Base-by-base conservation (phyloP, 805 yeast species). In the Metschnikowia gelsemii region DNA sequence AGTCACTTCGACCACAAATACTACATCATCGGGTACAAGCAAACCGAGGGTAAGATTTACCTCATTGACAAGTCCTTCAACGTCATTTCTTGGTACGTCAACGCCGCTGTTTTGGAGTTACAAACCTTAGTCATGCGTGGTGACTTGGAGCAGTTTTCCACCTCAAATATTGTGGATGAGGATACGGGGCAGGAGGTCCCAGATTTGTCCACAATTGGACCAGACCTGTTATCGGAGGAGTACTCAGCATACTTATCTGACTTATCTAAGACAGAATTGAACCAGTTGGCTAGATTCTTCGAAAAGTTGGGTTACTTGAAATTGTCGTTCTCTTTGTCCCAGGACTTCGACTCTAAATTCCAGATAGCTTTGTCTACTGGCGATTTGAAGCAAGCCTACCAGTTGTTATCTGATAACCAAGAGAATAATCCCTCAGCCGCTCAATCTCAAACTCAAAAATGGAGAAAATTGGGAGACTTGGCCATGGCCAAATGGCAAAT, bases 61-160 rank as follows among this genome's bases (percentile, higher is more conserved):
- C 79, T 93, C 55, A 81, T 93, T 47, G 99, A 93, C 70, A 90
- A 89, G 68, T 89, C 91, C 47, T 77, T 89, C 58, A 84, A 85
- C 51, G 83, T 93, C 35, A 70, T 84, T 30, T 79, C 95, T 17
- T 89, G 90, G 72, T 80, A 75, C 57, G 75, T 93, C 38, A 87
- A 96, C 25, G 68, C 91, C 25, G 79, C 89, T 8, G 96, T 93
- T 3, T 75, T 93, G 51, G 98, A 91, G 70, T 90, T 89, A 69
- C 98, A 93, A 72, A 93, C 99, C 1, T 79, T 90, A 43, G 96
- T 91, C 3, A 75, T 91, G 65, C 83, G 99, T 61, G 97, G 97
- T 37, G 98, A 95, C 59, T 68, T 90, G 53, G 96, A 89, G 50
- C 84, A 80, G 51, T 68, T 63, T 47, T 69, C 71, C 13, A 51